phyloP scores from a whole-genome alignment of 2,329 filamentous ascomycete genomes.

The Nigrospora osmanthi region DNA sequence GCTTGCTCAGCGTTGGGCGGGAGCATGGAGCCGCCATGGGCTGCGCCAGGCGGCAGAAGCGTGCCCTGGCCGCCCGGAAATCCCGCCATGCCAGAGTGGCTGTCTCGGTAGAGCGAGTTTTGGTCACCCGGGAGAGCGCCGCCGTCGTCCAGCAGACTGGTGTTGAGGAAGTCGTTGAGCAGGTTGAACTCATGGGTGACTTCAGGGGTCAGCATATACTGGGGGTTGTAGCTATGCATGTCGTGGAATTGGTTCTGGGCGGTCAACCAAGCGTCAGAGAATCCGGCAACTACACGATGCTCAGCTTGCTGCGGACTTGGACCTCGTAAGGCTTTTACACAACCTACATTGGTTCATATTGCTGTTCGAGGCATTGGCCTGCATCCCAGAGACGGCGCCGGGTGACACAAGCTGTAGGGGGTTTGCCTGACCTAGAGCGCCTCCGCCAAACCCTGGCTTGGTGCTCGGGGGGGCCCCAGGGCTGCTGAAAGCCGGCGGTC shows the following conservation, averaged over 20 bases:
- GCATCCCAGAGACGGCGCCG: slow-evolving; percentile 58
- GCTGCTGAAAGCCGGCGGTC: slow-evolving; percentile 37
- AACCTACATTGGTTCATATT: slow-evolving; percentile 70
- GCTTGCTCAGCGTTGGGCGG: slow-evolving; percentile 39
- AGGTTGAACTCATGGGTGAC: slow-evolving; percentile 95
- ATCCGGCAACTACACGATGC: slow-evolving; percentile 58
- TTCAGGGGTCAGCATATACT: slow-evolving; percentile 89
- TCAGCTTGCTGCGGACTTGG: slow-evolving; percentile 15
- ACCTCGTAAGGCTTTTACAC: slow-evolving; percentile 19
- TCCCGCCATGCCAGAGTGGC: slow-evolving; percentile 36
- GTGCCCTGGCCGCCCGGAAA: slow-evolving; percentile 28
- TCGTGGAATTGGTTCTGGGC: slow-evolving; percentile 83
- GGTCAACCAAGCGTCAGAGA: slow-evolving; percentile 73
- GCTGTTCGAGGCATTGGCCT: slow-evolving; percentile 51
- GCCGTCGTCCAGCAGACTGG: slow-evolving; percentile 79
- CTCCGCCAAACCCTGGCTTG: slow-evolving; percentile 35
- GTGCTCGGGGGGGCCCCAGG: slow-evolving; percentile 26
- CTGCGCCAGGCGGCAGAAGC: slow-evolving; percentile 23
- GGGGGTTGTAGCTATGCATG: slow-evolving; percentile 88
- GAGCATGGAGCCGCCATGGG: slow-evolving; percentile 36
- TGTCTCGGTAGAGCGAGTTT: slow-evolving; percentile 31
- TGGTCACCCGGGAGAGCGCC: slow-evolving; percentile 63
- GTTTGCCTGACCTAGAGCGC: slow-evolving; percentile 40
- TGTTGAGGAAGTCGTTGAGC: slow-evolving; percentile 93
- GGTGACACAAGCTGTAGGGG: slow-evolving; percentile 65